phyloP scores from a whole-genome alignment of 2,329 filamentous ascomycete species.

The Madurella mycetomatis region DNA sequence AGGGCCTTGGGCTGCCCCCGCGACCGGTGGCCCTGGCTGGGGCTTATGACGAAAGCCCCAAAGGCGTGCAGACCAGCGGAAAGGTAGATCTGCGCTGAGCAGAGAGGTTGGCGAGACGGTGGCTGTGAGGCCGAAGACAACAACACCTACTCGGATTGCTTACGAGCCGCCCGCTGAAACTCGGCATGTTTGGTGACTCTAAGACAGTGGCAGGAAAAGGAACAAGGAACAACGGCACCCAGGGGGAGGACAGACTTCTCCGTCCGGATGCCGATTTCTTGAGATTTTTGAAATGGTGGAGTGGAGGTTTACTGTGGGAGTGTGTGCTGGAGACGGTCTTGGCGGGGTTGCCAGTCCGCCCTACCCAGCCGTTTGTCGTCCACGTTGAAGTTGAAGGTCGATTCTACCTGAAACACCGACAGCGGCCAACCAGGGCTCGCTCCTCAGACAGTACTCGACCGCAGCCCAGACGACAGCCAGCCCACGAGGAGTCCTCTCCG shows the following conservation, averaged over 20 bases:
- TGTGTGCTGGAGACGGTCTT: slow-evolving; percentile 1
- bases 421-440: slow-evolving; percentile 22
- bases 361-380: not conserved
- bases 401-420: slow-evolving; percentile 25
- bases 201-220: not conserved
- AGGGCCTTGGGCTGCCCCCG: not conserved
- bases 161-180: not conserved
- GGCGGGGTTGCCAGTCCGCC: not conserved
- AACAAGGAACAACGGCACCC: not conserved
- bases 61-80: not conserved
- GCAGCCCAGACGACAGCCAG: slow-evolving; percentile 11
- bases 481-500: not conserved
- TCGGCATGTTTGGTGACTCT: not conserved
- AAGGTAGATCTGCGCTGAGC: not conserved
- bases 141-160: not conserved
- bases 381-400: slow-evolving; percentile 1
- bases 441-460: slow-evolving; percentile 7
- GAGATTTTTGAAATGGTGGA: no score
- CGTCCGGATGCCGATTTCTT: no score
- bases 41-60: slow-evolving; percentile 12
- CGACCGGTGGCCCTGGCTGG: not conserved
- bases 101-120: not conserved
- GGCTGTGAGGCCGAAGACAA: slow-evolving; percentile 6
- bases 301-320: no score
- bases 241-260: no score